These are phyloP conservation scores for Crataegus laevigata DNA, from an alignment of 306 rosid genomes.

Conservation along the genomic window DNA sequence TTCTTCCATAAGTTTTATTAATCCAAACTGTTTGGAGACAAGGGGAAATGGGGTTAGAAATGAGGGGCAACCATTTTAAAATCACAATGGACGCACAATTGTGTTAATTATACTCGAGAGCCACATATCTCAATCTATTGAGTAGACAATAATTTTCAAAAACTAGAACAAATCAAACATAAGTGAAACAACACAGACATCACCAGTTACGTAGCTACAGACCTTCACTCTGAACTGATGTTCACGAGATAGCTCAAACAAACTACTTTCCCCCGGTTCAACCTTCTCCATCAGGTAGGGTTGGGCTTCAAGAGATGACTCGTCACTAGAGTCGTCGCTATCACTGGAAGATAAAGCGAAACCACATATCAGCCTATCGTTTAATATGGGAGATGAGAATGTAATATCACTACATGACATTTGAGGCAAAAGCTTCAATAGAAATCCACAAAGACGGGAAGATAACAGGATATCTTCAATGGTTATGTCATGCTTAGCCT, in stretches of 20 bases:
- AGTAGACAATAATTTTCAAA: background rate
- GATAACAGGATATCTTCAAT: background rate
- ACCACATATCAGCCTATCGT: slow-evolving; percentile 6
- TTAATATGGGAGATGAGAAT: background rate
- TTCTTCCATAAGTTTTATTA: background rate
- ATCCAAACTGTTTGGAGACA: background rate
- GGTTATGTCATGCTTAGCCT: background rate
- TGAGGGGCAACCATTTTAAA: background rate
- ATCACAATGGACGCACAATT: background rate
- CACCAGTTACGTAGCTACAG: slow-evolving; percentile 13
- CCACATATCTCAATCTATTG: background rate
- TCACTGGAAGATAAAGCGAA: slow-evolving; percentile 28
- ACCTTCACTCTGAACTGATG: slow-evolving; percentile 63
- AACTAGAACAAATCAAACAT: background rate
- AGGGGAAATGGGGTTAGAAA: background rate
- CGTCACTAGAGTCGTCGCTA: slow-evolving; percentile 51
- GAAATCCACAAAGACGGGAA: background rate
- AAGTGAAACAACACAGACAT: background rate
- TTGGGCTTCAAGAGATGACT: slow-evolving; percentile 31
- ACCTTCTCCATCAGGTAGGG: slow-evolving; percentile 54
- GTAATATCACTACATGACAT: background rate
- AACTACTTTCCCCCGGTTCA: slow-evolving; percentile 59
- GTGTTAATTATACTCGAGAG: background rate
- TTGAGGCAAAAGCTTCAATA: background rate
- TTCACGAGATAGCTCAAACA: slow-evolving; percentile 52